Conservation (phyloP, 2,329 filamentous ascomycete genomes). For the Hypoxylon rubiginosum region DNA sequence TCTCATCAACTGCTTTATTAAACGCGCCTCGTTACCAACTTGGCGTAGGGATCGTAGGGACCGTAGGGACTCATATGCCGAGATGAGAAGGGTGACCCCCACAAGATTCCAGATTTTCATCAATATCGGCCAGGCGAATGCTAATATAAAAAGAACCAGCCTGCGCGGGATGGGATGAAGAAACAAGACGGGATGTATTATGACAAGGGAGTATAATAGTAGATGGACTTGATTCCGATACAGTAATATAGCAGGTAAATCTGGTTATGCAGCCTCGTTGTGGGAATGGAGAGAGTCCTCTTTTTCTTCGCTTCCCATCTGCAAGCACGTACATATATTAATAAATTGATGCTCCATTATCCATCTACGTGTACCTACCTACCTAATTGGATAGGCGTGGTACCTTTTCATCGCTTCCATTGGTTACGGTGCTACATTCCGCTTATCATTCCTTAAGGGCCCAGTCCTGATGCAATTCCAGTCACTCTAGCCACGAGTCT, state of each 20-base stretch:
- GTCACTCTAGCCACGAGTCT: slow-evolving; percentile 13
- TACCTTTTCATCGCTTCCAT: slow-evolving; percentile 27
- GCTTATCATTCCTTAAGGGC: slow-evolving; percentile 14
- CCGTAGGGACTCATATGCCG: slow-evolving; percentile 26
- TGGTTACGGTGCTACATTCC: slow-evolving; percentile 32
- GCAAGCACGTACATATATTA: slow-evolving; percentile 26
- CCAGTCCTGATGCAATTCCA: neutral
- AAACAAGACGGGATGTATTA: slow-evolving; percentile 21
- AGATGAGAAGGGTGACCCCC: slow-evolving; percentile 41
- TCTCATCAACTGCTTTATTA: slow-evolving; percentile 19
- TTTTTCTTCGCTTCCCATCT: slow-evolving; percentile 6
- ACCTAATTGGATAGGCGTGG: slow-evolving; percentile 33
- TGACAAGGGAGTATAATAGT: slow-evolving; percentile 9
- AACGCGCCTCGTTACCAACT: slow-evolving; percentile 28
- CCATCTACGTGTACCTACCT: slow-evolving; percentile 35
- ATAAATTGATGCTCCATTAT: slow-evolving; percentile 37
- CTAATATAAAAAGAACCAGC: slow-evolving; percentile 12
- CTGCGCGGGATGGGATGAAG: slow-evolving; percentile 10
- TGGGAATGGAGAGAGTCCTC: neutral
- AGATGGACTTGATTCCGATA: slow-evolving; percentile 1
- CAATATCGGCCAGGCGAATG: slow-evolving; percentile 9
- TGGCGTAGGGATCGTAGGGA: neutral
- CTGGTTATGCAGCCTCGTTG: slow-evolving; percentile 24
- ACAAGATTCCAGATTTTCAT: slow-evolving; percentile 21
- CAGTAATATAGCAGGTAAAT: slow-evolving; percentile 24